Conservation (phyloP, 192 early-diverging fungal species). For the Coemansia sp. region DNA sequence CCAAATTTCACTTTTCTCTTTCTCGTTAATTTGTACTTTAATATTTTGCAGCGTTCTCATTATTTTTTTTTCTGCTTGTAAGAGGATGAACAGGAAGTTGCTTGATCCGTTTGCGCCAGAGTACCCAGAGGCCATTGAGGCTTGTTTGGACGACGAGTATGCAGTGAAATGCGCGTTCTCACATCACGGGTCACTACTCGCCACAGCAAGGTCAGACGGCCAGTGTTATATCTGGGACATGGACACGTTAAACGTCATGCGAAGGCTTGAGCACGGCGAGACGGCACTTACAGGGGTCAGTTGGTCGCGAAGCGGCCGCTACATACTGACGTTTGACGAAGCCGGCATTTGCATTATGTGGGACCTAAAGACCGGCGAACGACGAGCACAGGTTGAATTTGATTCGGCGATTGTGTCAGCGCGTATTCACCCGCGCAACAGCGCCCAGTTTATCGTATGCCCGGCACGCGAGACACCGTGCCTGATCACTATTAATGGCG, state of each 20-base stretch:
- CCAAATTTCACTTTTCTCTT: neutral
- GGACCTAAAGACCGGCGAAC: constrained; percentile 70
- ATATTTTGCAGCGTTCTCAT: neutral
- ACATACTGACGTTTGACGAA: constrained; percentile 76
- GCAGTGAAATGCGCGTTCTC: constrained; percentile 77
- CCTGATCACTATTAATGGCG: constrained; percentile 27
- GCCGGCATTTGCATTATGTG: constrained; percentile 87
- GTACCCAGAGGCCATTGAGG: constrained; percentile 79
- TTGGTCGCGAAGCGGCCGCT: constrained; percentile 81
- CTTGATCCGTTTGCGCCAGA: constrained; percentile 81
- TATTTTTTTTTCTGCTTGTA: neutral
- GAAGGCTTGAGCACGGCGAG: constrained; percentile 77
- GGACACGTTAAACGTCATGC: constrained; percentile 77
- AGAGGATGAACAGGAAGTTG: constrained; percentile 59
- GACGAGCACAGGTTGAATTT: constrained; percentile 66
- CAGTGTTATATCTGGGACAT: constrained; percentile 85
- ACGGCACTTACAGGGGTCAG: constrained; percentile 75
- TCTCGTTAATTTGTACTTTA: neutral
- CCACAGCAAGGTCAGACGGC: constrained; percentile 81
- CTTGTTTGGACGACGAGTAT: constrained; percentile 72
- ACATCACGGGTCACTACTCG: constrained; percentile 76
- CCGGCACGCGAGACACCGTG: constrained; percentile 39
- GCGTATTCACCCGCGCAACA: constrained; percentile 77
- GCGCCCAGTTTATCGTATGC: constrained; percentile 33
- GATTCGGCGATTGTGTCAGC: constrained; percentile 70